A percentile compares a stretch with the other conserved stretches of the same genome.
Conservation (phyloP, 805 yeast species). For the Monosporozyma solicola region DNA sequence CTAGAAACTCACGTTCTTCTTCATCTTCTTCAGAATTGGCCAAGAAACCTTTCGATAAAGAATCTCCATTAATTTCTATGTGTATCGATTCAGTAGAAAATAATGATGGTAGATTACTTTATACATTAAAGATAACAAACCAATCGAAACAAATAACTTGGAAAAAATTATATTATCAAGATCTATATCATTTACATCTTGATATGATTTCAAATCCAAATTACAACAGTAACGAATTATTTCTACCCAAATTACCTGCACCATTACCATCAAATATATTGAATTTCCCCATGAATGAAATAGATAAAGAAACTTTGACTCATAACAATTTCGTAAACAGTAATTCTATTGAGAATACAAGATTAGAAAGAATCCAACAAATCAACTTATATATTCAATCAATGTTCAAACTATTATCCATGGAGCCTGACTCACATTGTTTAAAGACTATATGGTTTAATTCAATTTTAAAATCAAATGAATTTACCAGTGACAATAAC, state of each 20-base stretch:
- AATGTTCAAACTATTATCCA: neutral
- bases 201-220: conserved; percentile 5
- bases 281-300: neutral
- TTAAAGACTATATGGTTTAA: conserved; percentile 3
- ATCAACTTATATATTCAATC: conserved; percentile 7
- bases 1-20: conserved; percentile 4
- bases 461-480: conserved; percentile 6
- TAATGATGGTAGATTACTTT: conserved; percentile 12
- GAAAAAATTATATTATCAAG: conserved; percentile 13
- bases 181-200: conserved; percentile 18
- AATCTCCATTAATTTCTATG: neutral
- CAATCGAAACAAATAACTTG: conserved; percentile 6
- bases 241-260: conserved; percentile 9
- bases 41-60: conserved; percentile 2
- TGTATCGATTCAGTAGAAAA: conserved; percentile 9
- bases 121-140: conserved; percentile 10
- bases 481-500: neutral
- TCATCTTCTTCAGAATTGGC: neutral
- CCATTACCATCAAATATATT: conserved; percentile 5
- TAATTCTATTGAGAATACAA: neutral
- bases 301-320: neutral
- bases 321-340: neutral
- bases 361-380: conserved; percentile 6
- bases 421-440: neutral
- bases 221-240: neutral